Percentiles rank a stretch among this genome's conserved stretches.
Conservation (phyloP, 257 asterid species). For the Solanum medicagineum region DNA sequence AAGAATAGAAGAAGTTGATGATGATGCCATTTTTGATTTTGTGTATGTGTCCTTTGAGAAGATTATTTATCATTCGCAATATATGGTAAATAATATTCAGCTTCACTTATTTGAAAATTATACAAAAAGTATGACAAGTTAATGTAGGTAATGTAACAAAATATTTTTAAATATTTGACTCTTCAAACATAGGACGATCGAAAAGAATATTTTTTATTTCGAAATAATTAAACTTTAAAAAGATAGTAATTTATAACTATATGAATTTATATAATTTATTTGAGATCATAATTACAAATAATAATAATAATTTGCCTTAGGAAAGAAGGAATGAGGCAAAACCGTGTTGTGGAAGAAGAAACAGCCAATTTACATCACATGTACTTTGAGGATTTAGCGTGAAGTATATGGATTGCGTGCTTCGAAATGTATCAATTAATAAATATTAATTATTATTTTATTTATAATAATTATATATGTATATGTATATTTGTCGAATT, state of each 20-base stretch:
- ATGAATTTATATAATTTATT: neutral
- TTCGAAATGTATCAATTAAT: neutral
- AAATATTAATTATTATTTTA: no score
- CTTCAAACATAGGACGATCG: neutral
- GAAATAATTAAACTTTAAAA: neutral
- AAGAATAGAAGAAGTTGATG: neutral
- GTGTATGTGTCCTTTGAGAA: neutral
- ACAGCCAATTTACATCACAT: neutral
- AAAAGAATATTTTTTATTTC: neutral
- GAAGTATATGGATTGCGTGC: neutral
- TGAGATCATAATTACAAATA: neutral
- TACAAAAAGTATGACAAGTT: neutral
- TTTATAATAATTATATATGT: no score
- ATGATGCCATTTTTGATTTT: neutral
- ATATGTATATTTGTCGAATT: no score
- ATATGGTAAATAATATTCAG: rapidly evolving
- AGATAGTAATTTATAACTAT: neutral
- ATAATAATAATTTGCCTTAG: neutral
- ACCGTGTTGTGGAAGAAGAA: neutral
- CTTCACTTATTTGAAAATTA: neutral
- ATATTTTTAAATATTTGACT: neutral
- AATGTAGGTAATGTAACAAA: neutral
- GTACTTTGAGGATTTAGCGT: neutral
- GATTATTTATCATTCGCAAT: neutral
- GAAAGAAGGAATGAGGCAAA: neutral